Percentiles rank a stretch among this genome's conserved stretches.
phyloP scores from a whole-genome alignment of 257 asterid genomes.

The Ilex asprella region DNA sequence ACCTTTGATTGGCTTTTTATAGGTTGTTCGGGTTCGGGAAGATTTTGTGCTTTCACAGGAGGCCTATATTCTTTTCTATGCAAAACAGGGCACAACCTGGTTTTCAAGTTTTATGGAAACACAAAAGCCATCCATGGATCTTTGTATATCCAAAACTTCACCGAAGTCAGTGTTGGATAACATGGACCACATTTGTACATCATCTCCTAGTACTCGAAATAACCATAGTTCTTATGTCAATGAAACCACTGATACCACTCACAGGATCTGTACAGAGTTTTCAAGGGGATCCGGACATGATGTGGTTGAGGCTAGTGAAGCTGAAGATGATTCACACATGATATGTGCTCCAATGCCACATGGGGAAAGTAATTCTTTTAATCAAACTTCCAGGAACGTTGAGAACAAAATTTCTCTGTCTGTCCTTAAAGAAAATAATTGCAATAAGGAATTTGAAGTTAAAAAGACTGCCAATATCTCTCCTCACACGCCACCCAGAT shows the following conservation, averaged over 20 bases:
- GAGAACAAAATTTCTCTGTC: conserved; percentile 1
- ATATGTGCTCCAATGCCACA: conserved; percentile 19
- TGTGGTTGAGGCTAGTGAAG: conserved; percentile 16
- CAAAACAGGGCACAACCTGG: conserved; percentile 62
- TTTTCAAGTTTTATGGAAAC: conserved; percentile 54
- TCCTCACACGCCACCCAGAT: not conserved
- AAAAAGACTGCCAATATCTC: not conserved
- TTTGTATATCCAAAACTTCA: conserved; percentile 38
- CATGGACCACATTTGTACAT: conserved; percentile 16
- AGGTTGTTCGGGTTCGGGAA: conserved; percentile 60
- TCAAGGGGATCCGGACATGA: conserved; percentile 13
- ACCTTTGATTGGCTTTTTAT: conserved; percentile 15
- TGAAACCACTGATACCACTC: conserved; percentile 21
- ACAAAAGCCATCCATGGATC: conserved; percentile 30
- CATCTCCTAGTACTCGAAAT: conserved; percentile 21
- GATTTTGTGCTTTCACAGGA: conserved; percentile 69
- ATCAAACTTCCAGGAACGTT: conserved; percentile 16
- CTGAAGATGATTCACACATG: conserved; percentile 10
- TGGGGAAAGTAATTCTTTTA: conserved; percentile 15
- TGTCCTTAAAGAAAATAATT: not conserved
- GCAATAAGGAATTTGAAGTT: not conserved
- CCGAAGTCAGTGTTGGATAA: conserved; percentile 80
- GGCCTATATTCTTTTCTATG: conserved; percentile 86
- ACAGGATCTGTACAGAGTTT: conserved; percentile 16
- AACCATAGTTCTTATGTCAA: conserved; percentile 14